A percentile compares a stretch with the other conserved stretches of the same genome.
These are phyloP conservation scores for Triticum timopheevii DNA, from an alignment of 176 grass and related monocot genomes.

Conservation along the genomic window DNA sequence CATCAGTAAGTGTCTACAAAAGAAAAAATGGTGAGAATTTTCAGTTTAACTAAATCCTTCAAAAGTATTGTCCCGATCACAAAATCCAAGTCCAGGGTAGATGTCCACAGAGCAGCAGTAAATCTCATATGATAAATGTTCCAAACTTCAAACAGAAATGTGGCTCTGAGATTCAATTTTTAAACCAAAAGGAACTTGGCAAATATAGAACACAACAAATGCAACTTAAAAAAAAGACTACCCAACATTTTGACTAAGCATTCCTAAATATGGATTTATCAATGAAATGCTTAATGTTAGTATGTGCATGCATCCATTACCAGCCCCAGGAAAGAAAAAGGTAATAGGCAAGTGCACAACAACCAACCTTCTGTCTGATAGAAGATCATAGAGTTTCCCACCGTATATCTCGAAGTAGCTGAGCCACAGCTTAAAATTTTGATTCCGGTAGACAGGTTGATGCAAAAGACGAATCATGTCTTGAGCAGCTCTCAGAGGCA, in stretches of 20 bases:
- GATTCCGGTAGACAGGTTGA: constrained; percentile 76
- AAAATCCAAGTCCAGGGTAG: neutral
- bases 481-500: constrained; percentile 86
- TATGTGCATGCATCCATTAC: neutral
- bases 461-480: constrained; percentile 82
- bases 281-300: neutral
- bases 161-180: neutral
- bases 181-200: neutral
- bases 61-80: neutral
- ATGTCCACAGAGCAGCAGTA: neutral
- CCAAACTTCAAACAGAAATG: constrained; percentile 17
- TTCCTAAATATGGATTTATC: neutral
- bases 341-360: neutral
- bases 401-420: constrained; percentile 99
- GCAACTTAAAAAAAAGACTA: constrained; percentile 10
- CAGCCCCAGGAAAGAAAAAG: neutral
- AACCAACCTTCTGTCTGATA: constrained; percentile 90
- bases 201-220: neutral
- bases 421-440: constrained; percentile 99
- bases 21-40: constrained; percentile 12
- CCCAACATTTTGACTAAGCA: constrained; percentile 1
- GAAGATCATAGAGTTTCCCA: constrained; percentile 98
- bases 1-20: constrained; percentile 82
- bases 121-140: neutral
- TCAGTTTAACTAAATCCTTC: neutral